Evolutionary conservation across 108 stramenopile species (phyloP).

Genomic region (Conticribra weissflogii): DNA sequence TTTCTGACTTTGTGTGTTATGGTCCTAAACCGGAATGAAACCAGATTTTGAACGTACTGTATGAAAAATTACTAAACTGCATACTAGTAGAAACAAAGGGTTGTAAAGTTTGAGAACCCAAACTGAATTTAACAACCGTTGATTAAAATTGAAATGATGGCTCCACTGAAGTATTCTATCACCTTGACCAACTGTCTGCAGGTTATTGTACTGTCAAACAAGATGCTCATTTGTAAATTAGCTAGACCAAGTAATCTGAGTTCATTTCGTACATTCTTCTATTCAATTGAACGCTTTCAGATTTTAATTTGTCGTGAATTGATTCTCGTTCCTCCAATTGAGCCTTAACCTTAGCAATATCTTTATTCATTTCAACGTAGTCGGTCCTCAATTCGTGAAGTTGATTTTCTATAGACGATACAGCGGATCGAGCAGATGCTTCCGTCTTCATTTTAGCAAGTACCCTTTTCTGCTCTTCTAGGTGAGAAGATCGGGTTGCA

Average conservation of each 20-base stretch:
- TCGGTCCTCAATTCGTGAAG: neutral
- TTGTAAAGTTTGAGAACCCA: too few relatives aligned
- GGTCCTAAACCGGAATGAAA: too few relatives aligned
- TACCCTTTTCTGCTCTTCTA: neutral
- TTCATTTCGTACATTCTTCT: conserved; percentile 16
- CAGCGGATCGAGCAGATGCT: neutral
- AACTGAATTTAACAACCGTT: too few relatives aligned
- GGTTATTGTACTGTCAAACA: too few relatives aligned
- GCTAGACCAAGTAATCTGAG: conserved; percentile 13
- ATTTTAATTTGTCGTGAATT: conserved; percentile 1
- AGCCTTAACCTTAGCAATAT: neutral
- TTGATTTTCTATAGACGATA: conserved; percentile 5
- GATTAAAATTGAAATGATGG: too few relatives aligned
- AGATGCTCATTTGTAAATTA: too few relatives aligned
- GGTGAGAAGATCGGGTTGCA: neutral
- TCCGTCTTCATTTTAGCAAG: conserved; percentile 7
- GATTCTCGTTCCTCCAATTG: conserved; percentile 3
- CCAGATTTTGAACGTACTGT: too few relatives aligned
- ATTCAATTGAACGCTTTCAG: conserved; percentile 1
- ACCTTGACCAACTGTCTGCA: too few relatives aligned
- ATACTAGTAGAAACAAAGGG: too few relatives aligned
- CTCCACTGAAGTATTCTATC: too few relatives aligned
- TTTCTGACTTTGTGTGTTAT: too few relatives aligned
- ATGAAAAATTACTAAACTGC: too few relatives aligned
- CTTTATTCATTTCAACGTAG: neutral